Evolutionary conservation across 2,329 filamentous ascomycete species (phyloP).

Genomic region (Trichoderma oligosporum): DNA sequence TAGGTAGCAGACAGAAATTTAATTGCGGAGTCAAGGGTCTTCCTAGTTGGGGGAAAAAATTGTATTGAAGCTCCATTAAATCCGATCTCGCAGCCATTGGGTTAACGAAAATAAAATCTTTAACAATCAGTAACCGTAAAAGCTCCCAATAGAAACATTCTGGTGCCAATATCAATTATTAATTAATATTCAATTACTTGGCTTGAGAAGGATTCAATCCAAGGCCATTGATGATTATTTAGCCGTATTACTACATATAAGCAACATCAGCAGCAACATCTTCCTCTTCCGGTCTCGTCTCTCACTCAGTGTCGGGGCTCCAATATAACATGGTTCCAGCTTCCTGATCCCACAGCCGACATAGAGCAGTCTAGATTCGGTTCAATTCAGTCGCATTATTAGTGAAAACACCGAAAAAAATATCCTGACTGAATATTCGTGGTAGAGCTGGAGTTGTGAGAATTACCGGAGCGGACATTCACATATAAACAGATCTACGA

Average conservation of each 20-base stretch:
- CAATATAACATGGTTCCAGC: slow-evolving; percentile 3
- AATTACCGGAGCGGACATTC: slow-evolving; percentile 60
- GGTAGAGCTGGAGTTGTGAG: slow-evolving; percentile 41
- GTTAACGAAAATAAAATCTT: neutral
- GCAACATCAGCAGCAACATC: neutral
- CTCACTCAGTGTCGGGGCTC: neutral
- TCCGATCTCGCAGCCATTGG: slow-evolving; percentile 13
- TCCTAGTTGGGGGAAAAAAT: neutral
- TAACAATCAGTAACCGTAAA: neutral
- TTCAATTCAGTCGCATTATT: slow-evolving; percentile 66
- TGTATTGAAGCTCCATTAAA: slow-evolving; percentile 2
- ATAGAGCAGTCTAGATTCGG: slow-evolving; percentile 65
- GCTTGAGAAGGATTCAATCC: neutral
- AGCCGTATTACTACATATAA: neutral
- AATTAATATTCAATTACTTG: neutral
- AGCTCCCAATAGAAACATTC: neutral
- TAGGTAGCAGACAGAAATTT: neutral
- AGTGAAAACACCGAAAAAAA: slow-evolving; percentile 58
- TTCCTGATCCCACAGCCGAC: slow-evolving; percentile 64
- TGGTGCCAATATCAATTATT: neutral
- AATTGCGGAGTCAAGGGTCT: neutral
- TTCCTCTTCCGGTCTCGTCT: neutral
- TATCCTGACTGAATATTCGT: slow-evolving; percentile 59
- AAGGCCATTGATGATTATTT: neutral
- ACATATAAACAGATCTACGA: slow-evolving; percentile 85